Base-by-base conservation (phyloP, 352 stramenopile species). In the Globisporangium radiosum region DNA sequence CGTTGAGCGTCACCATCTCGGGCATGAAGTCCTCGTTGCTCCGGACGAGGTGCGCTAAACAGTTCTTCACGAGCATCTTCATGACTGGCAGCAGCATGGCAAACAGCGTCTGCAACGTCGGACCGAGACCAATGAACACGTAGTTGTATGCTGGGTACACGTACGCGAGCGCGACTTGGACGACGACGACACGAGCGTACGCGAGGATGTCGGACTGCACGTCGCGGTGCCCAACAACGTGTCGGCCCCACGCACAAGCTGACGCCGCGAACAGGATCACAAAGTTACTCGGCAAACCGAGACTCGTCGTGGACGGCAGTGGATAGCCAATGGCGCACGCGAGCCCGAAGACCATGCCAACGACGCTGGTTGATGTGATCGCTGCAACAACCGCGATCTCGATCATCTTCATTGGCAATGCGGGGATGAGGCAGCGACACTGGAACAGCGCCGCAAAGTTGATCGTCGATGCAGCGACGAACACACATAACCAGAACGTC, bases 1-100 rank as follows among this genome's bases (percentile, higher is more conserved):
- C 67, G 25, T 80, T 83, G 52, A 86, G 81, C 17, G 81, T 76
- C 5, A 86, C 64, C 0, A 64, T 63, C 55, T 83, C 73, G 2
- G 76, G 66, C 15, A 74, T 72, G 8, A 67, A 44, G 37, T 79
- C 70, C 2, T 13, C 33, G 15, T 8, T 25, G 6, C 17, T 15
- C 33, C 36, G 40, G 33, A 56, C 1, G 8, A 33, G 14, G 40
- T 56, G 44, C 2, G 25, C 25, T 33, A 33, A 33, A 33, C 25
- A 33, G 25, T 33, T 33, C 25, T 56, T 56, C 6, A 45, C 4
- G 7, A 49, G 33, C 10, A 74, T 43, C 39, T 78, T 73, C 8
- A 78, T 67, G 9, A 67, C 36, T 0, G 65, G 59, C 2, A 78
- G 63, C 17, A 75, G 51, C 14, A 73, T 47, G 33, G 65, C 55